Percentiles rank a stretch among this genome's conserved stretches.
Evolutionary conservation across 352 stramenopile genomes (phyloP).

Genomic region (Pythium dissimile): DNA sequence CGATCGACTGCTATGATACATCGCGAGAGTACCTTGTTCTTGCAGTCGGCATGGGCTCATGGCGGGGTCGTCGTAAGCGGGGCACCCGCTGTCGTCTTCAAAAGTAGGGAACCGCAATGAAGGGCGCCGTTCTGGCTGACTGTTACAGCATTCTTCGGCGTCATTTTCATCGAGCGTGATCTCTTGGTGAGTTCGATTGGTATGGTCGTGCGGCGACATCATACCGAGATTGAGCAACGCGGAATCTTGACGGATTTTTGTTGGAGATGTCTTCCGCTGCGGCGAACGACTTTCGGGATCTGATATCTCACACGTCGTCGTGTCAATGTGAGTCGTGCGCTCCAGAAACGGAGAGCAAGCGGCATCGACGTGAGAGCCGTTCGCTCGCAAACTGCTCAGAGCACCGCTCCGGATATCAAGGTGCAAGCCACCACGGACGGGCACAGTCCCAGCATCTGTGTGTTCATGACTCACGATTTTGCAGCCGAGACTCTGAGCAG

Average conservation of each 20-base stretch:
- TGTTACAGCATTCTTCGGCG: neutral
- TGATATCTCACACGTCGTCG: neutral
- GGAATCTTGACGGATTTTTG: neutral
- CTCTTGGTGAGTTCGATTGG: neutral
- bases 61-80: conserved; percentile 46
- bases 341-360: conserved; percentile 26
- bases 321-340: neutral
- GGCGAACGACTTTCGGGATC: no score
- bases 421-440: neutral
- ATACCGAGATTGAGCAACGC: conserved; percentile 4
- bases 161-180: neutral
- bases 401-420: neutral
- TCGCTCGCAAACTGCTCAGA: neutral
- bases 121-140: neutral
- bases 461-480: no score
- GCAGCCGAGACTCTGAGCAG: no score
- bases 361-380: conserved; percentile 13
- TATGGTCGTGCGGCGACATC: conserved; percentile 3
- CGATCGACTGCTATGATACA: neutral
- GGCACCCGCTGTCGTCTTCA: conserved; percentile 56
- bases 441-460: no score
- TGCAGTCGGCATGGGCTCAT: no score
- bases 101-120: conserved; percentile 37
- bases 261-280: neutral
- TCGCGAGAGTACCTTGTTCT: no score